Evolutionary conservation across 2,329 filamentous ascomycete genomes (phyloP), one percentile per base, ranked within the genome.

Genomic region (Helotiales sp.): DNA sequence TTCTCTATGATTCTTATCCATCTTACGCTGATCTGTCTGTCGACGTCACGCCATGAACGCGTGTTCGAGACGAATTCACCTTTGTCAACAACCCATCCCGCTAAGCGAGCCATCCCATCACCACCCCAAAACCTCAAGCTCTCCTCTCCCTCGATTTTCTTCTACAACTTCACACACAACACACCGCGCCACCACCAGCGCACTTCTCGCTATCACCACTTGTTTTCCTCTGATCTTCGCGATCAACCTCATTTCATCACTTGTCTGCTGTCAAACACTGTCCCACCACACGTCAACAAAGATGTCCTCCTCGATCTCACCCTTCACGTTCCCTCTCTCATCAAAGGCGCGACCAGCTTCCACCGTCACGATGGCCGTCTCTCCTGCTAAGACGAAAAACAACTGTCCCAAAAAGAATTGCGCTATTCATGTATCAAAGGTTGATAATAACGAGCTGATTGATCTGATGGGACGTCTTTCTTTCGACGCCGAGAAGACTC

Each of bases 371-470:
- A 57, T 57, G 54, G 24, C 1, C 8, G n/a, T 57, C 20, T 57
- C 54, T 8, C 54, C 54, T 2, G 3, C n/a, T 2, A 57, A 57
- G 10, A 40, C 30, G 17, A 20, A 20, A 1, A 57, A 57, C 30
- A 57, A 22, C 17, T 57, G 54, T 37, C 54, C n/a, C n/a, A 57
- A 57, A 15, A 20, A 57, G 32, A 57, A 57, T 10, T 57, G 54
- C 22, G 10, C n/a, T 1, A 40, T 57, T 8, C 54, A 57, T 24
- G 20, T 22, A 24, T 7, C 54, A 34, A 40, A 57, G 17, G 30
- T 24, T 15, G 30, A 24, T 10, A 22, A 17, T 10, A 13, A 34
- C 7, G 54, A 57, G 20, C 17, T 57, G 20, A 22, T 5, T 15
- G 54, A 40, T 34, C 34, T 57, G 11, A 40, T 57, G 54, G 32